phyloP scores from a whole-genome alignment of 345 rosid genomes.

The Sisymbrium altissimum region DNA sequence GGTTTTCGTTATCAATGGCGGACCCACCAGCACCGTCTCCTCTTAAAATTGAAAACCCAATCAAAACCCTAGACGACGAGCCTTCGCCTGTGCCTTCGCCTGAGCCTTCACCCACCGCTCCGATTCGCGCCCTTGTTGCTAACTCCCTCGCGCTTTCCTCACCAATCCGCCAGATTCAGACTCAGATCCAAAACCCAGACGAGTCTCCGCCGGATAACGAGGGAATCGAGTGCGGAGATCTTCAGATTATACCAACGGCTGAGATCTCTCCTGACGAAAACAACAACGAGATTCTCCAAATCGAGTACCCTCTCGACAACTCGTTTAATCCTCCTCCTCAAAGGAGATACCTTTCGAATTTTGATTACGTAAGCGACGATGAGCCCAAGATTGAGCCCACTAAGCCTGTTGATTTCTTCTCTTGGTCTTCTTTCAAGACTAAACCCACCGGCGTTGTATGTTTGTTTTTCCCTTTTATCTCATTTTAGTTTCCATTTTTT shows the following conservation, averaged over 20 bases:
- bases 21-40: conserved; percentile 7
- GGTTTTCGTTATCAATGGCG: conserved; percentile 11
- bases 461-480: neutral
- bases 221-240: neutral
- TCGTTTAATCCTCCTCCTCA: neutral
- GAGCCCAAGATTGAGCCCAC: neutral
- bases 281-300: neutral
- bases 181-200: neutral
- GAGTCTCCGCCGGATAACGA: neutral
- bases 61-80: conserved; percentile 16
- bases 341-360: neutral
- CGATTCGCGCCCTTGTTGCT: conserved; percentile 11
- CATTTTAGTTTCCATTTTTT: too few relatives aligned
- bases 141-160: conserved; percentile 14
- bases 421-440: neutral
- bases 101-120: conserved; percentile 18
- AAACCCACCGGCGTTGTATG: conserved; percentile 39
- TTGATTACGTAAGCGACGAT: neutral
- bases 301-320: neutral
- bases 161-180: conserved; percentile 14
- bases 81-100: too few relatives aligned
- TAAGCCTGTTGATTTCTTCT: neutral
- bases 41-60: neutral
- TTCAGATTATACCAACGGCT: neutral
- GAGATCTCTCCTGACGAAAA: conserved; percentile 2